These are phyloP conservation scores for Chrysanthemum seticuspe DNA, from an alignment of 129 eudicot species.

Conservation along the genomic window DNA sequence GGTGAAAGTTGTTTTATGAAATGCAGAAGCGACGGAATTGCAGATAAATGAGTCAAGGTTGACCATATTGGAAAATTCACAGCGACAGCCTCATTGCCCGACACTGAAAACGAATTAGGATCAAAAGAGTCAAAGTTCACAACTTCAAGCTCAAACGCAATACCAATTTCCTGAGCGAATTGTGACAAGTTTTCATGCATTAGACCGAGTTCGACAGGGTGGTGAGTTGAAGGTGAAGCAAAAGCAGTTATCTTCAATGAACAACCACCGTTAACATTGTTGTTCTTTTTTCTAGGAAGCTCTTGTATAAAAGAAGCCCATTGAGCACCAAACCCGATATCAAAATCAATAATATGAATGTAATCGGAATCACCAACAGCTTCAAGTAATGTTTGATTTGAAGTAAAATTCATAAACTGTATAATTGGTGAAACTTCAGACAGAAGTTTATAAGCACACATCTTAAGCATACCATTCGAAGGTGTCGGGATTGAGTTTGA, in stretches of 20 bases:
- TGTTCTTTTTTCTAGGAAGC: slow-evolving; percentile 38
- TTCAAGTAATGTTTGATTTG: slow-evolving; percentile 62
- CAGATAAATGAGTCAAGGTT: slow-evolving; percentile 25
- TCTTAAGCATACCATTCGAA: slow-evolving; percentile 55
- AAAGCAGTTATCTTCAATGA: slow-evolving; percentile 60
- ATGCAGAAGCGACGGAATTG: slow-evolving; percentile 43
- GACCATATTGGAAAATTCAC: slow-evolving; percentile 66
- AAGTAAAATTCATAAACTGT: slow-evolving; percentile 58
- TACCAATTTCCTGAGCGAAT: slow-evolving; percentile 52
- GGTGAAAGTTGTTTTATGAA: slow-evolving; percentile 59
- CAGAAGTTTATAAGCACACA: slow-evolving; percentile 57
- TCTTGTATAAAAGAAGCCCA: slow-evolving; percentile 76
- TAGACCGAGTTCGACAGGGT: slow-evolving; percentile 50
- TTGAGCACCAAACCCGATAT: slow-evolving; percentile 71
- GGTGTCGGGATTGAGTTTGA: slow-evolving; percentile 22
- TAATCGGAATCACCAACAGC: slow-evolving; percentile 43
- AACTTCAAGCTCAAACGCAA: slow-evolving; percentile 53
- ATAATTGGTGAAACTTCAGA: slow-evolving; percentile 60
- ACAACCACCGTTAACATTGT: slow-evolving; percentile 14
- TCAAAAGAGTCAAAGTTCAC: slow-evolving; percentile 58
- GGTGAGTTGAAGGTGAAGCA: slow-evolving; percentile 67
- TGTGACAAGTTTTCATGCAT: slow-evolving; percentile 53
- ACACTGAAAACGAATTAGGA: slow-evolving; percentile 37
- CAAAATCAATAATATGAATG: slow-evolving; percentile 63
- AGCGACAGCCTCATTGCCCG: slow-evolving; percentile 42